A percentile compares a stretch with the other conserved stretches of the same genome.
These are phyloP conservation scores for Ambrosia trifida DNA, from an alignment of 129 eudicot genomes.

Conservation along the genomic window DNA sequence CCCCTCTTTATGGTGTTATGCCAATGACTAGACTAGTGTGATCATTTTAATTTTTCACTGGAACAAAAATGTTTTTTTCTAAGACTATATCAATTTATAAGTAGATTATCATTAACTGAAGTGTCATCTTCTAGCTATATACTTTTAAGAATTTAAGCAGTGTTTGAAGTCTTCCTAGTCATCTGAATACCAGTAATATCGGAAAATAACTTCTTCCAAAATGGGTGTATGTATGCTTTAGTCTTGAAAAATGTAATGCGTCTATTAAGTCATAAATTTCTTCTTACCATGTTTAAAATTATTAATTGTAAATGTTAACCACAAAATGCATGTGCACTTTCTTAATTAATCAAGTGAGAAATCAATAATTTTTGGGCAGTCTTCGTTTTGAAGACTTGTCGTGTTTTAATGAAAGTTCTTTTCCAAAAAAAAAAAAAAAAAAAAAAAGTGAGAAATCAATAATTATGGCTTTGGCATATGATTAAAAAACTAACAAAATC, in stretches of 20 bases:
- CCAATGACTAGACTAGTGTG: not conserved
- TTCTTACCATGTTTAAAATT: not conserved
- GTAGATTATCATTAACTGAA: constrained; percentile 4
- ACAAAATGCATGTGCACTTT: not conserved
- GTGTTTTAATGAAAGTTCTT: too few species aligned
- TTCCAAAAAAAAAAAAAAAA: too few species aligned
- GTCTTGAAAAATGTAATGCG: too few species aligned
- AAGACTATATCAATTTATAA: not conserved
- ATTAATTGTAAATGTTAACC: not conserved
- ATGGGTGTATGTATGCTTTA: constrained; percentile 1
- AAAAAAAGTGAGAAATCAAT: not conserved
- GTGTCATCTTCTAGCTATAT: not conserved
- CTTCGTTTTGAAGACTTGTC: too few species aligned
- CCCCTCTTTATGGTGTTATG: not conserved
- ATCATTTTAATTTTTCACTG: not conserved
- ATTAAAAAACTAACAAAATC: too few species aligned
- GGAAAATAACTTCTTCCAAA: not conserved
- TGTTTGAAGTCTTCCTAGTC: not conserved
- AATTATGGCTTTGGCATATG: not conserved
- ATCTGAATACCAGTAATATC: not conserved
- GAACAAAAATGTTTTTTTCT: constrained; percentile 2
- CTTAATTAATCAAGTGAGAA: not conserved
- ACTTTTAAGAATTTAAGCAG: not conserved
- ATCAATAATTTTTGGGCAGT: too few species aligned
- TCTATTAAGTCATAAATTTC: constrained; percentile 8